Evolutionary conservation across 2,329 filamentous ascomycete species (phyloP).

Genomic region (Talaromyces islandicus): DNA sequence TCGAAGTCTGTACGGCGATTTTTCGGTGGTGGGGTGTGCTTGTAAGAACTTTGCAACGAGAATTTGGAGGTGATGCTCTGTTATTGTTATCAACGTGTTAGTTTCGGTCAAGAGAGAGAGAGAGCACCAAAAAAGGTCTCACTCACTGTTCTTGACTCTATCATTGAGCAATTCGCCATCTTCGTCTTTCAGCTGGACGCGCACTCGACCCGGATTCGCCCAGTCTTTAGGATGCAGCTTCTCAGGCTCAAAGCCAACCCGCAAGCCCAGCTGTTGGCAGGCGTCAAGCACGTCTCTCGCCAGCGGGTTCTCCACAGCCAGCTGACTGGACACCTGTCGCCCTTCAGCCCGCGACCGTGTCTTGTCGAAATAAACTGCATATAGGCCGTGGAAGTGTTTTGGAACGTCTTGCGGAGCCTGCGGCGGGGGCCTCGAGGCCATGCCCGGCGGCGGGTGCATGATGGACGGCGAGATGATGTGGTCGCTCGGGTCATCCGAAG

Average conservation of each 20-base stretch:
- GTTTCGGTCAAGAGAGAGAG: background rate
- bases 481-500: conserved; percentile 48
- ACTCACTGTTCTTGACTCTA: conserved; percentile 58
- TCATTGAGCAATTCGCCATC: conserved; percentile 44
- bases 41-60: conserved; percentile 72
- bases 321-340: conserved; percentile 64
- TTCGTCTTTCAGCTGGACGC: conserved; percentile 62
- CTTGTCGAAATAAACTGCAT: conserved; percentile 92
- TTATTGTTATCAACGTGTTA: background rate
- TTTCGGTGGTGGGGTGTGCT: conserved; percentile 69
- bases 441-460: conserved; percentile 20
- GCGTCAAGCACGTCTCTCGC: conserved; percentile 85
- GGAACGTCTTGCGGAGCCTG: conserved; percentile 51
- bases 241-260: conserved; percentile 74
- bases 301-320: conserved; percentile 78
- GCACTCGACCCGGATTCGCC: conserved; percentile 89
- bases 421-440: conserved; percentile 28
- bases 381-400: conserved; percentile 79
- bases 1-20: conserved; percentile 63
- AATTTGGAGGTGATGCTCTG: conserved; percentile 78
- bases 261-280: conserved; percentile 60
- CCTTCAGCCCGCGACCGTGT: conserved; percentile 63
- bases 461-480: conserved; percentile 31
- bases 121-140: background rate
- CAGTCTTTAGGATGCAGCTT: conserved; percentile 96